phyloP scores from a whole-genome alignment of 2,329 filamentous ascomycete species.

The Ophiostoma triangulosporum region DNA sequence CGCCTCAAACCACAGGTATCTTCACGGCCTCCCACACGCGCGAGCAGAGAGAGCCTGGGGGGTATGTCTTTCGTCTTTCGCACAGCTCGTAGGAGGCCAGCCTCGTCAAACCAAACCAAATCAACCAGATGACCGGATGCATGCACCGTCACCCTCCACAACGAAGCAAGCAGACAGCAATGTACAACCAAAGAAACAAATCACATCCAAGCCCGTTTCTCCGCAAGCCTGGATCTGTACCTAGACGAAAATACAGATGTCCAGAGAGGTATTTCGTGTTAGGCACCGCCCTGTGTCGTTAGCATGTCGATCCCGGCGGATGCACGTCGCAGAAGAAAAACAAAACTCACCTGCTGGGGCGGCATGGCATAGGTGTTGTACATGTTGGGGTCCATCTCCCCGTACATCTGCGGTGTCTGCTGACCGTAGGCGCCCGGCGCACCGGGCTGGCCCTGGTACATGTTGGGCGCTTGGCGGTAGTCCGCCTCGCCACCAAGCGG shows the following conservation, averaged over 20 bases:
- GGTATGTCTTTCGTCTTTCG: not conserved
- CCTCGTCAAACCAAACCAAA: not conserved
- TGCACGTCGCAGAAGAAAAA: no score
- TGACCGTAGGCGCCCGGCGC: constrained; percentile 63
- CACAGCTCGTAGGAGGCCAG: not conserved
- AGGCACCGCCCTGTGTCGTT: not conserved
- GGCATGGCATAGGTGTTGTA: constrained; percentile 73
- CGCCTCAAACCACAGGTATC: not conserved
- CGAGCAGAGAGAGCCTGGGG: not conserved
- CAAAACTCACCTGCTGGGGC: constrained; percentile 67
- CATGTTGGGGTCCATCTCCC: constrained; percentile 62
- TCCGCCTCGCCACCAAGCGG: constrained; percentile 56
- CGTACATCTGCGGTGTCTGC: constrained; percentile 66
- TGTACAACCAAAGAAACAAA: not conserved
- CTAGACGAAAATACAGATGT: not conserved
- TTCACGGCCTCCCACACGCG: not conserved
- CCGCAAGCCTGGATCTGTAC: not conserved
- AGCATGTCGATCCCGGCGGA: not conserved
- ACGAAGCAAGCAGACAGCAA: not conserved
- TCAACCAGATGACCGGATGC: not conserved
- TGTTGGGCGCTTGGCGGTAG: constrained; percentile 64
- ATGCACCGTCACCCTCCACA: no score
- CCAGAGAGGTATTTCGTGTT: not conserved
- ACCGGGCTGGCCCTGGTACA: constrained; percentile 67
- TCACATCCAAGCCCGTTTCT: not conserved